phyloP scores from a whole-genome alignment of 129 eudicot genomes.

The Ambrosia trifida region DNA sequence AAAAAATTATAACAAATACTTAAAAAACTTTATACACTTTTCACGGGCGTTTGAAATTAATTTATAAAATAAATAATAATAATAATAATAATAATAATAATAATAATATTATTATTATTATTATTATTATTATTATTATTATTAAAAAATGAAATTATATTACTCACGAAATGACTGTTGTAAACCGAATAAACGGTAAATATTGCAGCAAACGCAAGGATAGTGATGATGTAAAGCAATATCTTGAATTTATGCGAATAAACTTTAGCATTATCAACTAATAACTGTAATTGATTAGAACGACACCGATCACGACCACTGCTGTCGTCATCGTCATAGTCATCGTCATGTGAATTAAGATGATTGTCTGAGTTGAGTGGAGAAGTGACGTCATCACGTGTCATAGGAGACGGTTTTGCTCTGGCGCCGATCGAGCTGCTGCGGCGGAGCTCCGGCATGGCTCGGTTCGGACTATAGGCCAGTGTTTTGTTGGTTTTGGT shows the following conservation, averaged over 20 bases:
- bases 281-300: slow-evolving; percentile 35
- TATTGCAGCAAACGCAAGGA: slow-evolving; percentile 52
- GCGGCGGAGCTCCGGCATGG: slow-evolving; percentile 99
- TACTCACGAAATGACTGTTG: slow-evolving; percentile 57
- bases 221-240: slow-evolving; percentile 45
- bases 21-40: no score
- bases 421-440: slow-evolving; percentile 79
- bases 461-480: slow-evolving; percentile 79
- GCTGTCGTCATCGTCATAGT: slow-evolving; percentile 33
- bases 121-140: no score
- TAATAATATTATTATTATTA: no score
- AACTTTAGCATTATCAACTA: slow-evolving; percentile 58
- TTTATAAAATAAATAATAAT: no score
- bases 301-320: slow-evolving; percentile 57
- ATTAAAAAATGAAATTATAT: neutral
- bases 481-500: neutral
- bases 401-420: slow-evolving; percentile 62
- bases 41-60: no score
- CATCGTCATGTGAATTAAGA: slow-evolving; percentile 35
- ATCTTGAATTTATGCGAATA: slow-evolving; percentile 50
- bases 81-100: no score
- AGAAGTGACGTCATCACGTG: slow-evolving; percentile 53
- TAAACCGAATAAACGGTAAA: slow-evolving; percentile 56
- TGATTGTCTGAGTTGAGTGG: slow-evolving; percentile 49
- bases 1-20: no score